Percentiles rank a stretch among this genome's conserved stretches.
Conservation (phyloP, 2,329 filamentous ascomycete species). For the Monosporascus sp. region DNA sequence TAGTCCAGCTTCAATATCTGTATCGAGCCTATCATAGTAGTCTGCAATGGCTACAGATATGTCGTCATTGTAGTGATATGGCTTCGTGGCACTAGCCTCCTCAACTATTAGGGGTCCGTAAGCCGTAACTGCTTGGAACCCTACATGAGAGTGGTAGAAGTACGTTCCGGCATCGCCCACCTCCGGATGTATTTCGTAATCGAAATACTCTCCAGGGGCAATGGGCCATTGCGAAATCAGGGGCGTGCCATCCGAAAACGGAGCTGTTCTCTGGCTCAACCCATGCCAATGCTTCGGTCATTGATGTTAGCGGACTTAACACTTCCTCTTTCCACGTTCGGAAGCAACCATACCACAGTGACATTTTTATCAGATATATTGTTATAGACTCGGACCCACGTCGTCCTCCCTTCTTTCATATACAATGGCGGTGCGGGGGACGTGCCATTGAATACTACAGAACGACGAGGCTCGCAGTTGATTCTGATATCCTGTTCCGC, state of each 20-base stretch:
- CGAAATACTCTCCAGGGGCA: slow-evolving; percentile 55
- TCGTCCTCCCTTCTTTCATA: slow-evolving; percentile 41
- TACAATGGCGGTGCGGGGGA: slow-evolving; percentile 45
- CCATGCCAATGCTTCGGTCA: slow-evolving; percentile 60
- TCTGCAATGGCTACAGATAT: slow-evolving; percentile 51
- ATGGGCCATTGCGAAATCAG: slow-evolving; percentile 62
- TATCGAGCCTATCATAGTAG: slow-evolving; percentile 50
- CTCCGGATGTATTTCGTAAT: slow-evolving; percentile 58
- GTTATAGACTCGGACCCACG: slow-evolving; percentile 56
- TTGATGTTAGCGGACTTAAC: background rate
- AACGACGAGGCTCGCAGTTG: slow-evolving; percentile 41
- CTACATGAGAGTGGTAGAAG: slow-evolving; percentile 65
- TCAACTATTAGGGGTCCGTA: slow-evolving; percentile 54
- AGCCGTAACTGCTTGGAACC: slow-evolving; percentile 55
- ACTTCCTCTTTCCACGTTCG: background rate
- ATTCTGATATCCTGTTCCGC: slow-evolving; percentile 33
- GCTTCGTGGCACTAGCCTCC: slow-evolving; percentile 27
- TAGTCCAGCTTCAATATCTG: slow-evolving; percentile 45
- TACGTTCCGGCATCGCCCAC: slow-evolving; percentile 55
- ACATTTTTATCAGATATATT: slow-evolving; percentile 46
- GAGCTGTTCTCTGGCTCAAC: slow-evolving; percentile 52
- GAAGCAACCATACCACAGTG: slow-evolving; percentile 43
- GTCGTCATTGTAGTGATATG: slow-evolving; percentile 60
- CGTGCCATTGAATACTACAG: slow-evolving; percentile 48
- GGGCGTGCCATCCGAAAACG: slow-evolving; percentile 60